Evolutionary conservation across 805 yeast genomes (phyloP).

Genomic region (Hanseniaspora jakobsenii): DNA sequence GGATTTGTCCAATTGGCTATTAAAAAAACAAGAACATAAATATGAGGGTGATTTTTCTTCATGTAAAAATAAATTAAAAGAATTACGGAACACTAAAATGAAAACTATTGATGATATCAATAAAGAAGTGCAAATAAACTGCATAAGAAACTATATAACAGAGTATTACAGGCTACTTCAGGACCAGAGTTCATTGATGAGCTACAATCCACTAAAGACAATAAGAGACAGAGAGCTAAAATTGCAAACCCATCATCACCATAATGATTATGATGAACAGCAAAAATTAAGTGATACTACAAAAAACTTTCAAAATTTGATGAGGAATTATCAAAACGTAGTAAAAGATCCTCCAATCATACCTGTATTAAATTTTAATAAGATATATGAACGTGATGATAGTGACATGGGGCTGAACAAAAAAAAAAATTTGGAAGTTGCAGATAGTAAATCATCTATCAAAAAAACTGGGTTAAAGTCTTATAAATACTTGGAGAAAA

Average conservation of each 20-base stretch:
- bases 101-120: neutral
- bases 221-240: conserved; percentile 53
- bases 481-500: too few species aligned
- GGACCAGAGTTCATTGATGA: conserved; percentile 41
- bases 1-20: conserved; percentile 44
- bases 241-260: conserved; percentile 39
- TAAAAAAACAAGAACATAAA: conserved; percentile 28
- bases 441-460: too few species aligned
- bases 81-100: neutral
- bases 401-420: neutral
- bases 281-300: conserved; percentile 19
- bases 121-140: neutral
- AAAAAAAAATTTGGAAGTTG: too few species aligned
- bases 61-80: neutral
- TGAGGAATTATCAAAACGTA: conserved; percentile 14
- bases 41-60: neutral
- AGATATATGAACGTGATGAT: neutral
- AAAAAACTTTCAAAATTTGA: conserved; percentile 7
- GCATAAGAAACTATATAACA: conserved; percentile 30
- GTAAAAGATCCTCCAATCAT: conserved; percentile 14
- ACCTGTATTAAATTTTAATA: conserved; percentile 12
- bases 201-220: conserved; percentile 74
- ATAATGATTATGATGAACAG: conserved; percentile 34
- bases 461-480: too few species aligned
- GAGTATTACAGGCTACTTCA: conserved; percentile 40